Evolutionary conservation across 345 rosid species (phyloP).

Genomic region (Microcos paniculata): DNA sequence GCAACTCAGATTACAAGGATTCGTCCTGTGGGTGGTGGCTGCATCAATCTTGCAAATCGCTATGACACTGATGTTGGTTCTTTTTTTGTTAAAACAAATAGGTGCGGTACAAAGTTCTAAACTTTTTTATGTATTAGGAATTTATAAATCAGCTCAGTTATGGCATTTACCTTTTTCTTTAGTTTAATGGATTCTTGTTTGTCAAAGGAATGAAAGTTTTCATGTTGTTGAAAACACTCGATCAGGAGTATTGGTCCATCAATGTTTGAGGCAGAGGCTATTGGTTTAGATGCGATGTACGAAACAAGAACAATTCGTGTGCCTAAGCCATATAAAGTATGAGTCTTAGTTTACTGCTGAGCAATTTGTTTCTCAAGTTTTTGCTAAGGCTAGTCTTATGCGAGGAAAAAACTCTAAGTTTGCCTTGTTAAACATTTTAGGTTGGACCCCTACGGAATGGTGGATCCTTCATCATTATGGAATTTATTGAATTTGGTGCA

Average conservation of each 20-base stretch:
- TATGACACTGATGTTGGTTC: conserved; percentile 82
- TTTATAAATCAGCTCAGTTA: not conserved
- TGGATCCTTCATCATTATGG: conserved; percentile 93
- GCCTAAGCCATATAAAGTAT: conserved; percentile 84
- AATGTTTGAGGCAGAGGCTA: conserved; percentile 93
- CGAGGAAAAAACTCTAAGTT: not conserved
- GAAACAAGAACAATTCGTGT: conserved; percentile 72
- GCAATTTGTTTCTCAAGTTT: not conserved
- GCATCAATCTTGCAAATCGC: conserved; percentile 75
- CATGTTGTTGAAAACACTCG: conserved; percentile 9
- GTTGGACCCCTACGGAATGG: conserved; percentile 73
- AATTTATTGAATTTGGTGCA: conserved; percentile 74
- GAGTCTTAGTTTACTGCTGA: conserved; percentile 3
- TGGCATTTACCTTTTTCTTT: not conserved
- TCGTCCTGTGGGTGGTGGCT: conserved; percentile 87
- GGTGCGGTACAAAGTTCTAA: conserved; percentile 32
- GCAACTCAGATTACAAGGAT: conserved; percentile 66
- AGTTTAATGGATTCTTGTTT: not conserved
- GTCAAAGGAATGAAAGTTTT: conserved; percentile 13
- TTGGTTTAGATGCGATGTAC: conserved; percentile 87
- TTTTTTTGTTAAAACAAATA: conserved; percentile 85
- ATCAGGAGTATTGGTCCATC: conserved; percentile 76
- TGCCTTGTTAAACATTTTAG: conserved; percentile 33
- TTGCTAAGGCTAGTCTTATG: not conserved
- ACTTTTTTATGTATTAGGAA: not conserved